Percentiles rank a stretch among this genome's conserved stretches.
Conservation (phyloP, 345 rosid species). For the Brassica cretica region DNA sequence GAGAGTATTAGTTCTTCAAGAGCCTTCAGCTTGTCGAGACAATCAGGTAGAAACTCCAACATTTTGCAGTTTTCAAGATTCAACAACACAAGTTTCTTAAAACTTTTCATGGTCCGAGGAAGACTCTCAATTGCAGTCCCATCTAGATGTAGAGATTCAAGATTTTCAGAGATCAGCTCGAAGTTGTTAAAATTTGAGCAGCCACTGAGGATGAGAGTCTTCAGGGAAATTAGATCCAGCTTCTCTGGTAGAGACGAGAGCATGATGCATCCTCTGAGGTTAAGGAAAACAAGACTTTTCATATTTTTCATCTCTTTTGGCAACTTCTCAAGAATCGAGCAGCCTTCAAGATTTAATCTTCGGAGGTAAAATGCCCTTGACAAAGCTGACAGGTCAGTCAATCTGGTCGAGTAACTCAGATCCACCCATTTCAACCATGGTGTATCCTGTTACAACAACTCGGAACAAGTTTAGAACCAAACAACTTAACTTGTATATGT, state of each 20-base stretch:
- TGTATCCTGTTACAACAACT: slow-evolving; percentile 12
- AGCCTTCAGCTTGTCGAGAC: slow-evolving; percentile 3
- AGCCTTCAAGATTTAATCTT: slow-evolving; percentile 17
- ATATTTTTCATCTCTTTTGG: slow-evolving; percentile 14
- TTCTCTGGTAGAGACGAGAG: neutral
- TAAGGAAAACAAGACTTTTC: slow-evolving; percentile 14
- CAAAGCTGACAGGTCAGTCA: slow-evolving; percentile 21
- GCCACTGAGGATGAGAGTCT: slow-evolving; percentile 19
- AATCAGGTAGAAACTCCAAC: neutral
- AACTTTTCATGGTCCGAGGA: too few species aligned
- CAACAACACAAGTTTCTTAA: neutral
- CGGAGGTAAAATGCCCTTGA: slow-evolving; percentile 14
- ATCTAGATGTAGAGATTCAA: too few species aligned
- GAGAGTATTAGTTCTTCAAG: slow-evolving; percentile 25
- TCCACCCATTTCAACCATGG: slow-evolving; percentile 24
- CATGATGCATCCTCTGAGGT: slow-evolving; percentile 24
- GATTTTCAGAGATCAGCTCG: too few species aligned
- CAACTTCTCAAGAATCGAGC: slow-evolving; percentile 14
- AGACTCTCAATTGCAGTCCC: too few species aligned
- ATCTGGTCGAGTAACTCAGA: slow-evolving; percentile 6
- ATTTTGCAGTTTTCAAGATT: slow-evolving; percentile 13
- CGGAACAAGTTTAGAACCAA: neutral
- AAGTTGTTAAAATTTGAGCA: slow-evolving; percentile 20
- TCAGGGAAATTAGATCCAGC: neutral
- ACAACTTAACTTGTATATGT: too few species aligned